Conservation (phyloP, 2,329 filamentous ascomycete species). For the Paraconiothyrium brasiliense region DNA sequence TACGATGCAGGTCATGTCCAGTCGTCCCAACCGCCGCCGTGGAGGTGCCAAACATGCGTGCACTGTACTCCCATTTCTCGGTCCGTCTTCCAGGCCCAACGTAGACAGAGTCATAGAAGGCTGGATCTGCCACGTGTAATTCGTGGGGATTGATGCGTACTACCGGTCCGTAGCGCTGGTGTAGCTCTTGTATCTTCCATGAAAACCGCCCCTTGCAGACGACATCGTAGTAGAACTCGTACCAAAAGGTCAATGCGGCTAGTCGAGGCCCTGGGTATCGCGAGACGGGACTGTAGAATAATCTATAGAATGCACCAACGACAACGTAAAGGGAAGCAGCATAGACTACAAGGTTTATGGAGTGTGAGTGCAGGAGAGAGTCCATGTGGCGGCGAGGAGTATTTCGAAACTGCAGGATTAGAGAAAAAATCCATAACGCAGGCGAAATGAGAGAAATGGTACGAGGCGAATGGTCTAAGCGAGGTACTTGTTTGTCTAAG, state of each 20-base stretch:
- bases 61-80: constrained; percentile 34
- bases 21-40: constrained; percentile 30
- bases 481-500: constrained; percentile 4
- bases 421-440: not conserved
- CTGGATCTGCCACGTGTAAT: constrained; percentile 24
- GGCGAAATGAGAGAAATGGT: not conserved
- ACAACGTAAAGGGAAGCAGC: constrained; percentile 5
- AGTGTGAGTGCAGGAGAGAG: constrained; percentile 4
- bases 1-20: constrained; percentile 35
- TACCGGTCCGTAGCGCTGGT: constrained; percentile 33
- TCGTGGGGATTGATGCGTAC: constrained; percentile 35
- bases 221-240: constrained; percentile 39
- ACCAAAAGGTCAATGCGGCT: constrained; percentile 38
- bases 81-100: constrained; percentile 23
- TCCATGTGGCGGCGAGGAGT: constrained; percentile 12
- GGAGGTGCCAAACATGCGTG: constrained; percentile 32
- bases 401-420: not conserved
- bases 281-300: constrained; percentile 31
- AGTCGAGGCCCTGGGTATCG: constrained; percentile 33
- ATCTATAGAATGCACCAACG: constrained; percentile 27
- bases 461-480: constrained; percentile 1
- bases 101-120: constrained; percentile 36
- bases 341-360: constrained; percentile 1
- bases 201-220: constrained; percentile 28
- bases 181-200: constrained; percentile 31